Evolutionary conservation across 176 grass and related monocot species (phyloP).

Genomic region (Musa schizocarpa): DNA sequence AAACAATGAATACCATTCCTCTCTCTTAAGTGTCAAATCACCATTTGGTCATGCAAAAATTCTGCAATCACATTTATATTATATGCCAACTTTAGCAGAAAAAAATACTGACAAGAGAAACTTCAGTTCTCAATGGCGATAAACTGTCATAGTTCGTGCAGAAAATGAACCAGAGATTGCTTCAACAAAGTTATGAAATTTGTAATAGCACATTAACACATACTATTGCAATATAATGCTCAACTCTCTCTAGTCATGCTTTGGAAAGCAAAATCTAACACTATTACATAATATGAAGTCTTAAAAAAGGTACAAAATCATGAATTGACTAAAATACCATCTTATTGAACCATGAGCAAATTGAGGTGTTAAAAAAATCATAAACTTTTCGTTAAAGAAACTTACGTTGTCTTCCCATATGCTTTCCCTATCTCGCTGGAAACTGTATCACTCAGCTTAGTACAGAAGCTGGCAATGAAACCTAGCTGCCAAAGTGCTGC

Average conservation of each 20-base stretch:
- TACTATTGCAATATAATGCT: neutral
- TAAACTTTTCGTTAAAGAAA: neutral
- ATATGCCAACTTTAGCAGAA: neutral
- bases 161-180: neutral
- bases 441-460: conserved; percentile 84
- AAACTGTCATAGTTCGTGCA: neutral
- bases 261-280: neutral
- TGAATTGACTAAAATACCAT: neutral
- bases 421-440: conserved; percentile 96
- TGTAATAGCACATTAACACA: neutral
- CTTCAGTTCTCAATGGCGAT: neutral
- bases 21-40: neutral
- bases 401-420: conserved; percentile 82
- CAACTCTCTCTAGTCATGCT: neutral
- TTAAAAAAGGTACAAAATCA: neutral
- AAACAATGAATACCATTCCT: neutral
- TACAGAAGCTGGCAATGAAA: conserved; percentile 90
- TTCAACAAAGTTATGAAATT: neutral
- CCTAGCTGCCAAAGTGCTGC: conserved; percentile 65
- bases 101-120: neutral
- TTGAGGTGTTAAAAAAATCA: neutral
- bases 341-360: conserved; percentile 8
- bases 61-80: neutral
- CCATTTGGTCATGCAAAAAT: neutral
- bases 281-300: neutral